Evolutionary conservation across 352 stramenopile species (phyloP).

Genomic region (Globisporangium acanthophoron): DNA sequence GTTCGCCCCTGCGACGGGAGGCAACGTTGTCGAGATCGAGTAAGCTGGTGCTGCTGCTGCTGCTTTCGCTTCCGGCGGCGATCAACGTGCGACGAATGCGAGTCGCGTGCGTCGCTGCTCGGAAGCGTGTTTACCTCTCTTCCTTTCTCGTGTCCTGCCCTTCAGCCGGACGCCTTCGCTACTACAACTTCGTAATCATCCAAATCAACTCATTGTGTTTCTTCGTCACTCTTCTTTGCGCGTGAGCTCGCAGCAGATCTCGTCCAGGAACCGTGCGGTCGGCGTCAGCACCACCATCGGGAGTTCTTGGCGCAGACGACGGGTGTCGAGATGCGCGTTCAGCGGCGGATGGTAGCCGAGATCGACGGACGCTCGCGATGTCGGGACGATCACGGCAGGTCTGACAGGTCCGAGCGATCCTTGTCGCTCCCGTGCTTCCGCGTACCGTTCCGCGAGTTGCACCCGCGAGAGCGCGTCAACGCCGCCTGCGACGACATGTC

Average conservation of each 20-base stretch:
- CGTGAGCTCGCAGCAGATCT: slow-evolving; percentile 20
- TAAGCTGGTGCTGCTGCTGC: slow-evolving; percentile 12
- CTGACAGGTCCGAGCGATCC: background rate
- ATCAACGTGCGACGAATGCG: background rate
- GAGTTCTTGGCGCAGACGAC: slow-evolving; percentile 19
- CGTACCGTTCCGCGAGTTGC: slow-evolving; percentile 30
- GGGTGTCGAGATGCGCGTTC: slow-evolving; percentile 33
- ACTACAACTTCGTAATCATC: background rate
- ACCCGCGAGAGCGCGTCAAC: slow-evolving; percentile 41
- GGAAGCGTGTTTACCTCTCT: background rate
- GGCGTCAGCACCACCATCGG: slow-evolving; percentile 15
- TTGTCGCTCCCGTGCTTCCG: slow-evolving; percentile 15
- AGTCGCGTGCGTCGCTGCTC: background rate
- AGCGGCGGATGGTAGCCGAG: slow-evolving; percentile 45
- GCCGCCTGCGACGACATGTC: slow-evolving; percentile 24
- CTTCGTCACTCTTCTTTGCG: background rate
- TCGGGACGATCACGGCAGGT: slow-evolving; percentile 17
- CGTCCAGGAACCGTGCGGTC: slow-evolving; percentile 12
- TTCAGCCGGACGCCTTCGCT: background rate
- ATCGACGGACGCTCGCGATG: slow-evolving; percentile 22
- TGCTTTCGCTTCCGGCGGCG: background rate
- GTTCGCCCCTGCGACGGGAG: slow-evolving; percentile 22
- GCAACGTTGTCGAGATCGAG: slow-evolving; percentile 42
- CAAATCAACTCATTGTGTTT: background rate
- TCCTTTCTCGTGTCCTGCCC: background rate